Evolutionary conservation across 1,139 yeast species (phyloP).

Genomic region (Magnusiomyces ingens): DNA sequence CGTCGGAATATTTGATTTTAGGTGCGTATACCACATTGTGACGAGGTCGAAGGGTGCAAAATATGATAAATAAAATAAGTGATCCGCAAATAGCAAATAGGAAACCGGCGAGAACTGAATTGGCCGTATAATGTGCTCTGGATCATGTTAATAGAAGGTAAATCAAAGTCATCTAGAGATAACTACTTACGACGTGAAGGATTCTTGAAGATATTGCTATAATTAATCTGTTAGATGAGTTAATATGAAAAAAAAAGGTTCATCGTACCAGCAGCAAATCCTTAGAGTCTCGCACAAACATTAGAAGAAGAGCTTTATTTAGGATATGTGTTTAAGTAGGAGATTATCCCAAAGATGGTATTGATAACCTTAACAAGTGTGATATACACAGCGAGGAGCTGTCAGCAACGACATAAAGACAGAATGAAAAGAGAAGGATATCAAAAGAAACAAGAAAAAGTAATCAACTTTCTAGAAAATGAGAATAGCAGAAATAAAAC

Average conservation of each 20-base stretch:
- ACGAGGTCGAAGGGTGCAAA: constrained; percentile 33
- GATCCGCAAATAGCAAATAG: constrained; percentile 34
- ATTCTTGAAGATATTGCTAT: constrained; percentile 9
- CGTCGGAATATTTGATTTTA: constrained; percentile 22
- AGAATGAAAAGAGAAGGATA: background rate
- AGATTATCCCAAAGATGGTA: background rate
- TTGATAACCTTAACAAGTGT: background rate
- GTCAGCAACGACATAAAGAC: constrained; percentile 5
- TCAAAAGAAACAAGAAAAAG: background rate
- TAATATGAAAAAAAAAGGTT: background rate
- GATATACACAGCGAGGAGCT: constrained; percentile 2
- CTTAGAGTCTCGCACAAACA: background rate
- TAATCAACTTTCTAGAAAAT: background rate
- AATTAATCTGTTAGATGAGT: background rate
- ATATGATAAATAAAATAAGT: constrained; percentile 24
- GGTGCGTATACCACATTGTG: constrained; percentile 35
- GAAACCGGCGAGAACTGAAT: constrained; percentile 34
- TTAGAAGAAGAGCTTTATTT: background rate
- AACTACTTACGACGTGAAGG: constrained; percentile 13
- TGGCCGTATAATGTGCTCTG: constrained; percentile 26
- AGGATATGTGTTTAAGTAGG: background rate
- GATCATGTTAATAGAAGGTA: background rate
- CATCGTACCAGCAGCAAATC: constrained; percentile 1
- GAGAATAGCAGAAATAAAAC: background rate
- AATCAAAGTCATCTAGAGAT: background rate